Base-by-base conservation (phyloP, 2,329 filamentous ascomycete species). In the Xylaria polymorpha region DNA sequence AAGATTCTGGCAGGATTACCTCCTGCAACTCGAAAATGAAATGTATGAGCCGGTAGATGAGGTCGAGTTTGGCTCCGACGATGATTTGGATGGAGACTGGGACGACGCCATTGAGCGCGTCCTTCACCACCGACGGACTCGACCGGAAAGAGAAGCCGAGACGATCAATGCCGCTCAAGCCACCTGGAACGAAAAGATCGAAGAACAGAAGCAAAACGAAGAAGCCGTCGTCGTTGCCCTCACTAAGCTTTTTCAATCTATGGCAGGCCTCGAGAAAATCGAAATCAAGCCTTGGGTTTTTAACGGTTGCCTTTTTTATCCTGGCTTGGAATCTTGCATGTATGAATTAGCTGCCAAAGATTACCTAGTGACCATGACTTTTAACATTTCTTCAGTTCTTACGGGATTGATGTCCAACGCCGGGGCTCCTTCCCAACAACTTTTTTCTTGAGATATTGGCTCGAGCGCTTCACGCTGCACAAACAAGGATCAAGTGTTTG, bases 1-100 rank as follows among this genome's bases (percentile, higher is more conserved):
- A 48, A 61, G 41, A 1, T 72, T 72, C 32, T 72, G 65, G 68
- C 48, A 35, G 37, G 70, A 71, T 43, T 72, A 71, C 22, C n/a
- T 53, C 2, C 50, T 59, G 22, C 50, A 41, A 5, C 37, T 71
- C 2, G 43, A 64, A 37, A 58, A 62, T 50, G 44, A 68, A 25
- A 58, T 70, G 64, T 39, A 70, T 29, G 64, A 70, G 58, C 57
- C 64, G 6, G 32, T 65, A 37, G 63, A 71, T 29, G 69, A 69
- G 56, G 59, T 46, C 8, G 51, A 51, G 25, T 48, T 66, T 14
- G 60, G 18, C 6, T 20, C 29, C 0, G 60, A 61, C 12, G 50
- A 62, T 22, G 55, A 25, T 44, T 25, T 22, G 39, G 57, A 64
- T n/a, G 44, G 10, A 44, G 63, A 59, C 35, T 64, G 46, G 48